These are phyloP conservation scores for Eucalyptus cloeziana DNA, from an alignment of 345 rosid genomes.

Conservation along the genomic window DNA sequence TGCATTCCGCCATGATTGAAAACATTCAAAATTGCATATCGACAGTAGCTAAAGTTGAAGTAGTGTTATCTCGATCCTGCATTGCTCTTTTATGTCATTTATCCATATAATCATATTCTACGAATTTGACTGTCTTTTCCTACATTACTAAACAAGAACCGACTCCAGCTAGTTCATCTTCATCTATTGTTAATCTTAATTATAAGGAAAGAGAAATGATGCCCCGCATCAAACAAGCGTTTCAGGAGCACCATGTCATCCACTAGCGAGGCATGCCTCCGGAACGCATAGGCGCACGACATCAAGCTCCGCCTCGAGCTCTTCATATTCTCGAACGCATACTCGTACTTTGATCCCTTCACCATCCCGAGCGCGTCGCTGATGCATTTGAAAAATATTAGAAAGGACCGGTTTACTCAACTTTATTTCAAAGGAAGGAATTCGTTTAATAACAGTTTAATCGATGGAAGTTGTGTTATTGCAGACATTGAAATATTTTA, in stretches of 20 bases:
- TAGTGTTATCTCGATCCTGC: not conserved
- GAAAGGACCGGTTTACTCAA: no score
- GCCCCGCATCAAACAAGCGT: slow-evolving; percentile 1
- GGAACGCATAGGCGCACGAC: not conserved
- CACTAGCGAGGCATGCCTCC: not conserved
- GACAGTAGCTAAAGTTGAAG: not conserved
- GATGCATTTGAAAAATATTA: not conserved
- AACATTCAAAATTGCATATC: not conserved
- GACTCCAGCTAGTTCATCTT: not conserved
- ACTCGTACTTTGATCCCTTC: not conserved
- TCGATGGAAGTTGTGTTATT: no score
- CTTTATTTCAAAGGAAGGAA: no score
- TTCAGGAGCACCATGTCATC: not conserved
- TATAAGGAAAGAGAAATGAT: not conserved
- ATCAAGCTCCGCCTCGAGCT: not conserved
- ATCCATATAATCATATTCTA: not conserved
- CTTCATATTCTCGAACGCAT: not conserved
- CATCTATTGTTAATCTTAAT: not conserved
- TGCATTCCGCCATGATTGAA: not conserved
- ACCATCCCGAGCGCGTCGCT: slow-evolving; percentile 1
- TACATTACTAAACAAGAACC: not conserved
- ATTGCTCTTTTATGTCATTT: not conserved
- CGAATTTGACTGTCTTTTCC: not conserved
- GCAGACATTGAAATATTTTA: no score
- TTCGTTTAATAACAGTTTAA: no score